Base-by-base conservation (phyloP, 345 rosid genomes). In the Gynandropsis gynandra region DNA sequence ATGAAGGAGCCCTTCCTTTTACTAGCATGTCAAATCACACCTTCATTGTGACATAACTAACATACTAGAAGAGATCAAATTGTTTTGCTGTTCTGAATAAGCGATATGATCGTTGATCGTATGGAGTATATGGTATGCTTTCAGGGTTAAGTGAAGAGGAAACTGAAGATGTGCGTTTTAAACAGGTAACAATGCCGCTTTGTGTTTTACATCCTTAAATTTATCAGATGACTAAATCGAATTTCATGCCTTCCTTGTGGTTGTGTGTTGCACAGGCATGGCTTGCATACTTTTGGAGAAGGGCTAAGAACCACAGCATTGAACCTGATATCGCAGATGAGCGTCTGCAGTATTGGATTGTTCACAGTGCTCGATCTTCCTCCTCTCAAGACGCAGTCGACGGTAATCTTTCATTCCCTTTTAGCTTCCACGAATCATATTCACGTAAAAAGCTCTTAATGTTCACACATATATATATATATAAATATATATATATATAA, bases 281-380 rank as follows among this genome's bases (percentile, higher is more conserved):
- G 98, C 83, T 87, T 50, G 42, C 75, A 21, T 85, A 84, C 54
- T 84, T 82, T 38, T 92, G 98, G 98, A 76, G 84, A 70, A 70
- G 95, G 78, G 92, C 95, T 10, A 72, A 62, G 55, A 67, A 65
- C 33, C 89, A 80, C 67, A 84, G 70, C 16, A 47, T 87, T 0
- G 95, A 92, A 72, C 16, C 74, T 16, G 98, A 87, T 41, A 70
- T 84, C 0, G 87, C 86, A 29, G 93, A 87, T 20, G 96, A 92
- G 43, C 85, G 88, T 15, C 56, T 87, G 18, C 73, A 74, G 59
- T 78, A 71, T 59, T 83, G 92, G 93, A 69, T 80, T 48, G 67
- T 63, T 61, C 88, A 76, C 50, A 67, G 75, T 43, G 56, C 54
- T 21, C 72, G 69, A 27, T 64, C 65, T 20, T 63, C 78, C 35